Conservation (phyloP, 2,329 filamentous ascomycete species). For the Metarhizium robertsii region DNA sequence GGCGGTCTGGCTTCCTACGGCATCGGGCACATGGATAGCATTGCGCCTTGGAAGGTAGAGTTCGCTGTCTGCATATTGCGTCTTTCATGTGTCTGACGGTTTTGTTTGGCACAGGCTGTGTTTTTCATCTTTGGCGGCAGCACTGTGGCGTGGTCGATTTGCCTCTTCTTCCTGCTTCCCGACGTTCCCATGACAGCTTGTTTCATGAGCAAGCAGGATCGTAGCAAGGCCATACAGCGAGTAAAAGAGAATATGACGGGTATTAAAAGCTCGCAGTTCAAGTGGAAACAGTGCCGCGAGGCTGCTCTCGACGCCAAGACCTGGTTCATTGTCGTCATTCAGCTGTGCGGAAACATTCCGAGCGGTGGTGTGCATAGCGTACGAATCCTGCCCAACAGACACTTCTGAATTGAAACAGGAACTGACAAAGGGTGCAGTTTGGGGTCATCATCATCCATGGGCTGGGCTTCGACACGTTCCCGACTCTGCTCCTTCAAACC, state of each 20-base stretch:
- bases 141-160: conserved; percentile 14
- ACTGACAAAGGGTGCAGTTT: conserved; percentile 9
- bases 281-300: conserved; percentile 15
- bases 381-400: neutral
- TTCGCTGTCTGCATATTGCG: conserved; percentile 1
- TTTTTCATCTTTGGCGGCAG: conserved; percentile 14
- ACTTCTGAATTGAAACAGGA: conserved; percentile 3
- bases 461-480: conserved; percentile 13
- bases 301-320: conserved; percentile 16
- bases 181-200: conserved; percentile 16
- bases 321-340: conserved; percentile 17
- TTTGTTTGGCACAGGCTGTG: too few relatives aligned
- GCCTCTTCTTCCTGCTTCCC: conserved; percentile 12
- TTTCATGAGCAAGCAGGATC: conserved; percentile 19
- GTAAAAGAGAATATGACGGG: conserved; percentile 25
- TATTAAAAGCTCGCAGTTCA: conserved; percentile 18
- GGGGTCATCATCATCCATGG: conserved; percentile 15
- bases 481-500: conserved; percentile 12
- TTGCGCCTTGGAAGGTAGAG: conserved; percentile 18
- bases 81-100: too few relatives aligned
- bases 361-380: conserved; percentile 19
- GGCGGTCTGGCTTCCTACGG: conserved; percentile 19
- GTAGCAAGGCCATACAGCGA: conserved; percentile 18
- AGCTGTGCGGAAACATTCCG: conserved; percentile 17
- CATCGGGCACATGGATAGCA: conserved; percentile 17